Evolutionary conservation across 208 protist species (phyloP).

Genomic region (Crithidia fasciculata): DNA sequence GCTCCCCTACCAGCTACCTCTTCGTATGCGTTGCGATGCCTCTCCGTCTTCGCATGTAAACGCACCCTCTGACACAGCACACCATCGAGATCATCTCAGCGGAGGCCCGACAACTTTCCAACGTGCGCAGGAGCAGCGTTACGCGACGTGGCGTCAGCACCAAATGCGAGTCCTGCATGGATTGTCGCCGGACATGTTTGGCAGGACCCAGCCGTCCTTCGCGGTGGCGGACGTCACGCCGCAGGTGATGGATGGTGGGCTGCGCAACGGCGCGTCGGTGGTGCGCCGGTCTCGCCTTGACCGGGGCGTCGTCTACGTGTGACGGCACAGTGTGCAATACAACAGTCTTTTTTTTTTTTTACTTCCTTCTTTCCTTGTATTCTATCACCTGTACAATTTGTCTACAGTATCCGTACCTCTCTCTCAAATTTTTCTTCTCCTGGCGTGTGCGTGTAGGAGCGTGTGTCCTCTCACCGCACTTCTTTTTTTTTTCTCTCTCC

Average conservation of each 20-base stretch:
- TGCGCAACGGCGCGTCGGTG: slow-evolving; percentile 9
- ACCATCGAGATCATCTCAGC: neutral
- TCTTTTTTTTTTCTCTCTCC: no score
- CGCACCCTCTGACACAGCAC: no score
- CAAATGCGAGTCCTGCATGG: slow-evolving; percentile 29
- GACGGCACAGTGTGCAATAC: no score
- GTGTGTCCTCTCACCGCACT: no score
- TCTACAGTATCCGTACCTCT: neutral
- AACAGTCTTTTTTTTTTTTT: slow-evolving; percentile 6
- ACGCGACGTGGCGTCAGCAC: slow-evolving; percentile 30
- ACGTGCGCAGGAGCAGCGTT: slow-evolving; percentile 22
- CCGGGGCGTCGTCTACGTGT: slow-evolving; percentile 25
- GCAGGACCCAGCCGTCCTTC: slow-evolving; percentile 34
- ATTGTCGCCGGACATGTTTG: slow-evolving; percentile 43
- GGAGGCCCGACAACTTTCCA: neutral
- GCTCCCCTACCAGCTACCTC: slow-evolving; percentile 20
- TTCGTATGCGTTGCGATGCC: slow-evolving; percentile 18
- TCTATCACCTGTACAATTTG: neutral
- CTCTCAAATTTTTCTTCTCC: neutral
- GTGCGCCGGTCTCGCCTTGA: slow-evolving; percentile 13
- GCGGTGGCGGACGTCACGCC: slow-evolving; percentile 30
- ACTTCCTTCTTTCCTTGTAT: neutral
- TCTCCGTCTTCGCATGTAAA: no score
- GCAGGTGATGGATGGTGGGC: slow-evolving; percentile 32
- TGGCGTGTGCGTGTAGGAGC: no score